Evolutionary conservation across 352 stramenopile species (phyloP), one percentile per base, ranked within the genome.

Genomic region (Globisporangium alternatum): DNA sequence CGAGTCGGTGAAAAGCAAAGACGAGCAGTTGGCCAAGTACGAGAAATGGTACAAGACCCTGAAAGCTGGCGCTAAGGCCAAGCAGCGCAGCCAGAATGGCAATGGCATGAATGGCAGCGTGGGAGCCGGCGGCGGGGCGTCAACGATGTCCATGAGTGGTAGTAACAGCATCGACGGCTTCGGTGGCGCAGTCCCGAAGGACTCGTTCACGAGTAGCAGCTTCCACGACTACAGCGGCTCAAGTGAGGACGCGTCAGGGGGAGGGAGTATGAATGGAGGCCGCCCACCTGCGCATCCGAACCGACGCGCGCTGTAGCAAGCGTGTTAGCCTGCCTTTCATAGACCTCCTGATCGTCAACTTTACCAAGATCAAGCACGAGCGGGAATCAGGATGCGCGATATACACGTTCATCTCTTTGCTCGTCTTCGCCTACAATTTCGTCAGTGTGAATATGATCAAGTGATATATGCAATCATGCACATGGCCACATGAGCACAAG

Each of bases 31-130:
- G 30, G 71, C 76, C 35, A 91, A 92, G 71, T 95, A 93, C 44
- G 86, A 95, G 39, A 89, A 91, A 47, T 95, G 86, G 86, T 95
- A 93, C 68, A 76, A 90, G 60, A 91, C 83, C 13, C 78, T 95
- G 25, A 92, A 93, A 68, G 86, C 83, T 52, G 85, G 84, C 4
- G 86, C 86, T 8, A 91, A 91, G 52, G 86, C 86, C 3, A 95
- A 95, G 61, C 86, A 91, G 59, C 78, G 88, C 47, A 92, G 73
- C 62, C 83, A 86, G 57, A 78, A 25, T 47, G 31, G 60, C 22
- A 51, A 30, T 41, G 67, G 60, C 62, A 70, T 56, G 69, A 80
- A 53, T 60, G 65, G 54, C 68, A 70, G 58, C 22, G 52, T 13
- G 35, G 68, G 59, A 0, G 37, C 9, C 5, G 44, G 28, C 28